A percentile compares a stretch with the other conserved stretches of the same genome.
phyloP scores from a whole-genome alignment of 805 yeast species.

The Candida anglica region DNA sequence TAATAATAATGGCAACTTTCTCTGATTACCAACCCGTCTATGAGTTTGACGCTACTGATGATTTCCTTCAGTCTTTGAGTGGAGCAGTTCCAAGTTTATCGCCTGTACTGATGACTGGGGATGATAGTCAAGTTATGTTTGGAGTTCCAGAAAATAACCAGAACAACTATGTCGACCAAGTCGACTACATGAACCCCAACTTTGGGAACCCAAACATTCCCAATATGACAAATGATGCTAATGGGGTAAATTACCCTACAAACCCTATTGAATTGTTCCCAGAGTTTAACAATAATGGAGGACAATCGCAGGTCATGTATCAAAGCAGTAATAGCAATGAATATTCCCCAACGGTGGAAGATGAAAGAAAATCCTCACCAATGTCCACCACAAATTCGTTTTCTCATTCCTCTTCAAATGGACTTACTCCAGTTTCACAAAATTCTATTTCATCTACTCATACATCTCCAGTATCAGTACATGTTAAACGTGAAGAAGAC shows the following conservation, averaged over 20 bases:
- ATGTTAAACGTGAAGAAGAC: conserved; percentile 6
- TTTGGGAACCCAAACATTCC: neutral
- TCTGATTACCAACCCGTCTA: conserved; percentile 57
- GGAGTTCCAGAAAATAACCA: neutral
- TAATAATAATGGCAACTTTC: conserved; percentile 3
- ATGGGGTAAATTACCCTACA: neutral
- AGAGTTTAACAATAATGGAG: neutral
- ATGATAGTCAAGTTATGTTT: conserved; percentile 8
- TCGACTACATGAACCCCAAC: conserved; percentile 6
- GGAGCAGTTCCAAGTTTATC: conserved; percentile 18
- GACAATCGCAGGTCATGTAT: conserved; percentile 4
- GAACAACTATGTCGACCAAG: conserved; percentile 1
- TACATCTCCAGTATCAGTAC: conserved; percentile 15
- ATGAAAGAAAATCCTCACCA: conserved; percentile 7
- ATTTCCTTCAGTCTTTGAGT: conserved; percentile 24
- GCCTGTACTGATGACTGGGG: conserved; percentile 16
- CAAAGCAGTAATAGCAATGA: conserved; percentile 1
- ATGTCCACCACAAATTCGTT: conserved; percentile 12
- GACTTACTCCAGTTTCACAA: conserved; percentile 16
- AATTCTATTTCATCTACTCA: conserved; percentile 10
- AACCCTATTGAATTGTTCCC: neutral
- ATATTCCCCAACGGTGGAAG: conserved; percentile 4
- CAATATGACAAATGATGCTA: neutral
- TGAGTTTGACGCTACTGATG: conserved; percentile 27
- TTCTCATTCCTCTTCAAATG: conserved; percentile 12